Evolutionary conservation across 2,329 filamentous ascomycete species (phyloP).

Genomic region (Sclerotinia glacialis): DNA sequence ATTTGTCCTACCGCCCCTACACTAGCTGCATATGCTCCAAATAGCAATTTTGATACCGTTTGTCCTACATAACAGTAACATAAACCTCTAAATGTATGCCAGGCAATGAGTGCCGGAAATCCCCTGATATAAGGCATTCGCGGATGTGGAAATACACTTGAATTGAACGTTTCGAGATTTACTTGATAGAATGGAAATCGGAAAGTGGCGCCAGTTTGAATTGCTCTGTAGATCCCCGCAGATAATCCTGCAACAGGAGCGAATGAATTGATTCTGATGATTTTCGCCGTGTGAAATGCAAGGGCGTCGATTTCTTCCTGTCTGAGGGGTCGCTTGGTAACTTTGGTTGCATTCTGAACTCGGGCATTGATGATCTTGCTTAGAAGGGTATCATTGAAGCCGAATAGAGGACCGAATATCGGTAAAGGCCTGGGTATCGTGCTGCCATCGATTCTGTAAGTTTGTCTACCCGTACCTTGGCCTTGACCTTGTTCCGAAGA

Average conservation of each 20-base stretch:
- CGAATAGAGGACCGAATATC: conserved; percentile 31
- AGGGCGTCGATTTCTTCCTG: conserved; percentile 36
- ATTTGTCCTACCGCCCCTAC: conserved; percentile 33
- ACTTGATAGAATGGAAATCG: conserved; percentile 38
- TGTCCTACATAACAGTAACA: conserved; percentile 32
- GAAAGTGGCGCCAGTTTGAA: conserved; percentile 29
- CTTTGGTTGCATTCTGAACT: neutral
- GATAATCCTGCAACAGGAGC: conserved; percentile 29
- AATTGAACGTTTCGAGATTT: conserved; percentile 33
- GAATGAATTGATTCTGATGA: conserved; percentile 34
- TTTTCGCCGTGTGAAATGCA: conserved; percentile 34
- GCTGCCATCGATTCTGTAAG: conserved; percentile 20
- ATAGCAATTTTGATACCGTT: conserved; percentile 28
- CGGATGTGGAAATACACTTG: conserved; percentile 26
- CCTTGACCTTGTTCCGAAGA: neutral
- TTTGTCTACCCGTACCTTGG: neutral
- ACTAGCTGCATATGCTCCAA: conserved; percentile 33
- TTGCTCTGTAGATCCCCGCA: conserved; percentile 33
- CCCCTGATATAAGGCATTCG: conserved; percentile 26
- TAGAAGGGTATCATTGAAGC: conserved; percentile 27
- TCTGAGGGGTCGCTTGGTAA: conserved; percentile 27
- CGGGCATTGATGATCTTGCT: neutral
- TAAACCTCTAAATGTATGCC: conserved; percentile 32
- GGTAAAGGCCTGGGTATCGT: conserved; percentile 34
- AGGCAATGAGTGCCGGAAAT: conserved; percentile 24